Conservation (phyloP, 768 basidiomycete genomes). For the Russula earlei region DNA sequence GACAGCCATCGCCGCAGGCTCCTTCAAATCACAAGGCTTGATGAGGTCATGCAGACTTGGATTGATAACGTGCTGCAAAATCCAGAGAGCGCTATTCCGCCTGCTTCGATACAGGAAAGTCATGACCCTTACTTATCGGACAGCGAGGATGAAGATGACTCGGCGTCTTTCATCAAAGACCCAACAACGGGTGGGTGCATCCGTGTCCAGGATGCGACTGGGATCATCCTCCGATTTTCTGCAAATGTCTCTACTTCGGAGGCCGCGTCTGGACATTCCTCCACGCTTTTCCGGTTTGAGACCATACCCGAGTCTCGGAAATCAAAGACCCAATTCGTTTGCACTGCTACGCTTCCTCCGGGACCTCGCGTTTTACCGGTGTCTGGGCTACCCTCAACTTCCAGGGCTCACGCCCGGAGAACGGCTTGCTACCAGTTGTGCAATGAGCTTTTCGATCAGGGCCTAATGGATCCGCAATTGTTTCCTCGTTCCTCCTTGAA, state of each 20-base stretch:
- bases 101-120: conserved; percentile 33
- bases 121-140: conserved; percentile 39
- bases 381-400: conserved; percentile 37
- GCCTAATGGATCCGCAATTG: conserved; percentile 39
- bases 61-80: conserved; percentile 35
- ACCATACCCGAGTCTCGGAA: conserved; percentile 28
- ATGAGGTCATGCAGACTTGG: conserved; percentile 40
- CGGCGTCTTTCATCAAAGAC: conserved; percentile 41
- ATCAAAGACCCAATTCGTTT: conserved; percentile 31
- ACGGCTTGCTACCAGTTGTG: conserved; percentile 53
- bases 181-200: conserved; percentile 54
- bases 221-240: conserved; percentile 45
- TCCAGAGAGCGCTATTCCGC: conserved; percentile 36
- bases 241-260: conserved; percentile 16
- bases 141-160: conserved; percentile 38
- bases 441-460: conserved; percentile 36
- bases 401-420: conserved; percentile 46
- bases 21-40: conserved; percentile 32
- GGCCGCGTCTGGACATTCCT: neutral
- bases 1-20: conserved; percentile 46
- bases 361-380: conserved; percentile 34
- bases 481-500: conserved; percentile 24
- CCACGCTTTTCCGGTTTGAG: conserved; percentile 28
- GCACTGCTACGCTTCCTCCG: conserved; percentile 40
- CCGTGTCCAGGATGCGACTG: conserved; percentile 46